phyloP scores from a whole-genome alignment of 371 early-diverging fungal species.

The Saksenaea vasiformis region DNA sequence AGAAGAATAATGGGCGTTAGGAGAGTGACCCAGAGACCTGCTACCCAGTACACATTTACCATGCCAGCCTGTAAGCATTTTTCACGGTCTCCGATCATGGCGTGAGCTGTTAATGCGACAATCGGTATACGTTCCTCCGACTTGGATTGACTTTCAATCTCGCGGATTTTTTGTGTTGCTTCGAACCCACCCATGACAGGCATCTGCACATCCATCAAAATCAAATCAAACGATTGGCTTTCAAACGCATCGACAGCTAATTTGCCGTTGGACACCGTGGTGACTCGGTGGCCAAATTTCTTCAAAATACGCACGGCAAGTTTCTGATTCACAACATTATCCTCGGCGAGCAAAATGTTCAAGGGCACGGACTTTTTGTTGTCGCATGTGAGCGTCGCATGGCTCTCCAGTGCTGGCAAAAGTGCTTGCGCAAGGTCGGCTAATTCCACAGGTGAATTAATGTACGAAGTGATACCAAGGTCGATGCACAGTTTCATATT shows the following conservation, averaged over 20 bases:
- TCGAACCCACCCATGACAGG: slow-evolving; percentile 79
- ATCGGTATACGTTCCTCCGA: slow-evolving; percentile 64
- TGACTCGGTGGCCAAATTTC: slow-evolving; percentile 73
- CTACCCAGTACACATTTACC: too few species aligned
- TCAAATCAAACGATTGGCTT: slow-evolving; percentile 60
- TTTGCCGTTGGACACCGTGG: slow-evolving; percentile 74
- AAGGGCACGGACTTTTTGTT: slow-evolving; percentile 44
- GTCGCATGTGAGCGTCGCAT: slow-evolving; percentile 55
- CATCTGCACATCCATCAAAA: slow-evolving; percentile 84
- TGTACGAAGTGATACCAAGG: slow-evolving; percentile 62
- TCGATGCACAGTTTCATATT: slow-evolving; percentile 64
- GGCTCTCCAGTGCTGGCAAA: slow-evolving; percentile 62
- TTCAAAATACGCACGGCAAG: slow-evolving; percentile 75
- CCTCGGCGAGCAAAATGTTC: slow-evolving; percentile 79
- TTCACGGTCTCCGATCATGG: slow-evolving; percentile 75
- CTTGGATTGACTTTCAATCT: slow-evolving; percentile 53
- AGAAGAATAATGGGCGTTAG: neutral
- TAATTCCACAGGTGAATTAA: slow-evolving; percentile 54
- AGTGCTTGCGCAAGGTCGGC: slow-evolving; percentile 62
- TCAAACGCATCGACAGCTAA: slow-evolving; percentile 73
- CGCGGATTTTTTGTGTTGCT: slow-evolving; percentile 74
- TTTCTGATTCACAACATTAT: slow-evolving; percentile 83
- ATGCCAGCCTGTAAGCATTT: slow-evolving; percentile 67
- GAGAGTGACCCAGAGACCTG: neutral
- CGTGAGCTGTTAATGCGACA: slow-evolving; percentile 78